A percentile compares a stretch with the other conserved stretches of the same genome.
phyloP scores from a whole-genome alignment of 106 monocot species.

The Platanthera zijinensis region DNA sequence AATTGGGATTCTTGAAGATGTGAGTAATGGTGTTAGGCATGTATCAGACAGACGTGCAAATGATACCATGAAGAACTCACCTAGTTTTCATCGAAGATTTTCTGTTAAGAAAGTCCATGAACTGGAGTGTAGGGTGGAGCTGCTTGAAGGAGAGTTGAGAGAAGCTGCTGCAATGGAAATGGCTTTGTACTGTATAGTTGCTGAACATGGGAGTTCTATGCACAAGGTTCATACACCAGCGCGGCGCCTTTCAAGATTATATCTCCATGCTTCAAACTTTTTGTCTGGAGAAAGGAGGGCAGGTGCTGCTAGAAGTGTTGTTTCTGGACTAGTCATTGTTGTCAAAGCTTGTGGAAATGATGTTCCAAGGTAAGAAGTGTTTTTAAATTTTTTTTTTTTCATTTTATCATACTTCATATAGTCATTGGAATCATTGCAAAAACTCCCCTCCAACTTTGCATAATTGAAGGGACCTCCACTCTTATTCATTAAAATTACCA shows the following conservation, averaged over 20 bases:
- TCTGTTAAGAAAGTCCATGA: constrained; percentile 38
- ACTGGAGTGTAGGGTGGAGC: constrained; percentile 51
- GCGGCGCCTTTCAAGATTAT: constrained; percentile 75
- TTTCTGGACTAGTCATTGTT: constrained; percentile 59
- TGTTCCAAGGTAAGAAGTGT: constrained; percentile 51
- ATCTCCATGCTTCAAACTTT: constrained; percentile 44
- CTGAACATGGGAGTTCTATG: constrained; percentile 82
- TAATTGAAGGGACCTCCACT: too few species aligned
- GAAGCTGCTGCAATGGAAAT: constrained; percentile 82
- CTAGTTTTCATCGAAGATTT: constrained; percentile 21
- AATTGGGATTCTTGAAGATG: constrained; percentile 37
- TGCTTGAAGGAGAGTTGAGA: constrained; percentile 66
- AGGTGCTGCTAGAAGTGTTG: constrained; percentile 50
- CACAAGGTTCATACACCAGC: constrained; percentile 95
- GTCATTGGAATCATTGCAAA: too few species aligned
- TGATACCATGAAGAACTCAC: constrained; percentile 15
- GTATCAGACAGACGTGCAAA: background rate
- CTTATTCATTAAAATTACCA: too few species aligned
- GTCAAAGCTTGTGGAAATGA: constrained; percentile 94
- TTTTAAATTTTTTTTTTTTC: background rate
- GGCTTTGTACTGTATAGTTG: constrained; percentile 56
- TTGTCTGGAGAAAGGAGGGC: constrained; percentile 41
- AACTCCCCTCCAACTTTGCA: too few species aligned
- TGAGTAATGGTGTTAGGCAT: constrained; percentile 3
- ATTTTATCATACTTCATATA: background rate